Percentiles rank a stretch among this genome's conserved stretches.
Evolutionary conservation across 768 basidiomycete genomes (phyloP).

Genomic region (Boletus reticuloceps): DNA sequence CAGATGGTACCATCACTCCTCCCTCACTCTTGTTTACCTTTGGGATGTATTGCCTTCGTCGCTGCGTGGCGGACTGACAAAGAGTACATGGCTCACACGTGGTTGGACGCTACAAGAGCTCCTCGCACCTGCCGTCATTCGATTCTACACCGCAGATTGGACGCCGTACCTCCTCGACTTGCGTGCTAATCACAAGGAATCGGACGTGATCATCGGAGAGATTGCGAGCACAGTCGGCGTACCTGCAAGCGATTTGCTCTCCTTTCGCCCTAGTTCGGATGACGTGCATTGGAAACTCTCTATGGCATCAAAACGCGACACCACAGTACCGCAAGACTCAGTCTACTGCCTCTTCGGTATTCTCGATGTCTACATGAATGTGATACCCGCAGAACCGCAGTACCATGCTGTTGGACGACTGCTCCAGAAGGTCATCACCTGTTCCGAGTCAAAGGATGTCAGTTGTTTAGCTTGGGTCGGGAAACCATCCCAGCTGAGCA

Average conservation of each 20-base stretch:
- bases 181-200: slow-evolving; percentile 5
- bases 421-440: neutral
- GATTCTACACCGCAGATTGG: slow-evolving; percentile 1
- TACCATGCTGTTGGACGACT: slow-evolving; percentile 3
- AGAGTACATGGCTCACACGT: slow-evolving; percentile 4
- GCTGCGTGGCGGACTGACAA: neutral
- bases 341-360: slow-evolving; percentile 8
- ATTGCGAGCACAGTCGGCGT: neutral
- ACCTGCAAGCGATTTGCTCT: neutral
- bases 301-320: slow-evolving; percentile 4
- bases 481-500: neutral
- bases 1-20: slow-evolving; percentile 6
- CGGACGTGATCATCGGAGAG: neutral
- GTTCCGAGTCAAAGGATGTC: slow-evolving; percentile 5
- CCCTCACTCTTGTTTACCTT: slow-evolving; percentile 8
- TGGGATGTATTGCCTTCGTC: slow-evolving; percentile 1
- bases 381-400: slow-evolving; percentile 1
- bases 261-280: neutral
- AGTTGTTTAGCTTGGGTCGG: slow-evolving; percentile 2
- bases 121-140: slow-evolving; percentile 4
- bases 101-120: slow-evolving; percentile 14
- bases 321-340: neutral
- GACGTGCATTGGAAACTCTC: slow-evolving; percentile 6
- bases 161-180: neutral
- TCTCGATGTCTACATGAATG: neutral